A percentile compares a stretch with the other conserved stretches of the same genome.
Conservation (phyloP, 208 protist genomes). For the Blechomonas ayalai region DNA sequence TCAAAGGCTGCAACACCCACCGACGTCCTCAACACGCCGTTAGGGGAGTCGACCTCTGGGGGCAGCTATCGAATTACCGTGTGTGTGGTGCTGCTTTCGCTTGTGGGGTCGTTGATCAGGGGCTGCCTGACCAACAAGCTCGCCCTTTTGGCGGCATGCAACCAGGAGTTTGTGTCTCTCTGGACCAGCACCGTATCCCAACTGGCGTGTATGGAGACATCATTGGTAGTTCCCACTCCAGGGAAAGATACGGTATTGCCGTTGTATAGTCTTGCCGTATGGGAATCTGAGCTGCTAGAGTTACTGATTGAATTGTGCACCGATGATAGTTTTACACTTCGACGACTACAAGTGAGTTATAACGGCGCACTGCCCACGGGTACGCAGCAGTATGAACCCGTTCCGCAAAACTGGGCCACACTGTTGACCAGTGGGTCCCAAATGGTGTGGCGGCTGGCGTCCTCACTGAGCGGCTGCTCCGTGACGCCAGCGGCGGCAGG, state of each 20-base stretch:
- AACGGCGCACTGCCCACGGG: not conserved
- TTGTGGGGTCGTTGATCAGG: conserved; percentile 35
- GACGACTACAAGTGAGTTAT: conserved; percentile 28
- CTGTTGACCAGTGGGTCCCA: conserved; percentile 38
- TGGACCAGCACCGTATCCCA: conserved; percentile 33
- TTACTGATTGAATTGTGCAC: conserved; percentile 59
- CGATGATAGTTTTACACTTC: conserved; percentile 54
- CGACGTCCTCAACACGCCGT: too few species aligned
- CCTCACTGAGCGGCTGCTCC: conserved; percentile 42
- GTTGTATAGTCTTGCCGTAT: conserved; percentile 31
- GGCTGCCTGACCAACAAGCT: conserved; percentile 35
- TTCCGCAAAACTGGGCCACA: conserved; percentile 60
- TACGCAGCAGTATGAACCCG: conserved; percentile 35
- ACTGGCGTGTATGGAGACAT: conserved; percentile 23
- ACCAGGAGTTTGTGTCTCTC: conserved; percentile 20
- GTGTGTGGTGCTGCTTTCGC: conserved; percentile 32
- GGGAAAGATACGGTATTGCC: conserved; percentile 17
- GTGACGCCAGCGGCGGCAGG: conserved; percentile 18
- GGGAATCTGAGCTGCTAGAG: conserved; percentile 60
- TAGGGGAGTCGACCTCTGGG: too few species aligned
- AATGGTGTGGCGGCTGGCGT: conserved; percentile 56
- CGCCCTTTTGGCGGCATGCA: conserved; percentile 16
- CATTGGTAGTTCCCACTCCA: conserved; percentile 22
- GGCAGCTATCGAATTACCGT: conserved; percentile 4
- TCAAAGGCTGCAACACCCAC: too few species aligned